These are phyloP conservation scores for Dendrostoma leiphaemia DNA, from an alignment of 2,329 filamentous ascomycete species.

Conservation along the genomic window DNA sequence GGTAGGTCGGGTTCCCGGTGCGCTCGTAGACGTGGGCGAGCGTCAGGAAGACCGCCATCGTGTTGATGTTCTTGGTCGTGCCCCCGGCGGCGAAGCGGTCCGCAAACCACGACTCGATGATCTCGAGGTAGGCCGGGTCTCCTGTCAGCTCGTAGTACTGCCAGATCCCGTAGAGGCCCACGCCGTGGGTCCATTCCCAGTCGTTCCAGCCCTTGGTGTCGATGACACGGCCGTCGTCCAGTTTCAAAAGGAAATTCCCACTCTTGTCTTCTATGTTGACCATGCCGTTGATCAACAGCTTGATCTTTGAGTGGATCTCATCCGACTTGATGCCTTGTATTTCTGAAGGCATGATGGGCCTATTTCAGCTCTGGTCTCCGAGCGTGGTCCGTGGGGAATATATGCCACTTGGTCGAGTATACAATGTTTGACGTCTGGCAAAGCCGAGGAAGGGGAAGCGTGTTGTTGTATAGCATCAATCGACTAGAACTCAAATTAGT, in stretches of 20 bases:
- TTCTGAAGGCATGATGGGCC: slow-evolving; percentile 37
- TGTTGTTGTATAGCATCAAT: no score
- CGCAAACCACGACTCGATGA: slow-evolving; percentile 73
- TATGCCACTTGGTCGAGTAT: no score
- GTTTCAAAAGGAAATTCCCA: slow-evolving; percentile 68
- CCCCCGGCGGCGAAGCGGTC: slow-evolving; percentile 66
- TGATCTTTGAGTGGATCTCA: slow-evolving; percentile 55
- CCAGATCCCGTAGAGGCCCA: slow-evolving; percentile 79
- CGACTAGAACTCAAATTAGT: no score
- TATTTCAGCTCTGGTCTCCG: no score
- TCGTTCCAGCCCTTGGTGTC: slow-evolving; percentile 83
- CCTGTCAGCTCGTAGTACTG: slow-evolving; percentile 76
- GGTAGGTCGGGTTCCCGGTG: slow-evolving; percentile 64
- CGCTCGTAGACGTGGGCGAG: slow-evolving; percentile 77
- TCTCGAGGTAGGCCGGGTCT: slow-evolving; percentile 55
- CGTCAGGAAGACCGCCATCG: slow-evolving; percentile 76
- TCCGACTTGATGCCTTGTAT: slow-evolving; percentile 44
- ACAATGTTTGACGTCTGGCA: no score
- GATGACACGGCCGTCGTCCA: slow-evolving; percentile 72
- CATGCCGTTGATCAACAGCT: slow-evolving; percentile 68
- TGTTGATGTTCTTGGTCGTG: slow-evolving; percentile 85
- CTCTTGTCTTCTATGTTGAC: slow-evolving; percentile 76
- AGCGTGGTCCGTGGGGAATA: no score
- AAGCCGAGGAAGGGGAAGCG: no score
- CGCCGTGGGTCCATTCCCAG: slow-evolving; percentile 82